phyloP scores from a whole-genome alignment of 2,329 filamentous ascomycete species.

The Hypoxylon sp. region DNA sequence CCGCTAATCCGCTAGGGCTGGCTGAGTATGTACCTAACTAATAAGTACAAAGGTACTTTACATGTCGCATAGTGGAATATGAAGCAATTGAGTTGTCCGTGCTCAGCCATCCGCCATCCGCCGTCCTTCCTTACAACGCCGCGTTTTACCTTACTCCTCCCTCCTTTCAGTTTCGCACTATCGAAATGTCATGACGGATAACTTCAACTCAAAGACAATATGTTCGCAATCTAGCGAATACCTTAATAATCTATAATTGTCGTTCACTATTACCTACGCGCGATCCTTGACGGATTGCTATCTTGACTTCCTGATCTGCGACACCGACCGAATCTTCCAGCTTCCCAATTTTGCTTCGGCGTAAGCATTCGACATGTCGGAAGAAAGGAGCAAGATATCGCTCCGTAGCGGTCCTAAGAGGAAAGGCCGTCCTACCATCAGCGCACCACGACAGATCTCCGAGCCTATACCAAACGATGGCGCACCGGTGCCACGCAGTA shows the following conservation, averaged over 20 bases:
- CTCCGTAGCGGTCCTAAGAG: slow-evolving; percentile 68
- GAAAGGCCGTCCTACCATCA: slow-evolving; percentile 68
- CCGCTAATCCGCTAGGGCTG: too few relatives aligned
- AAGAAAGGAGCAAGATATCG: slow-evolving; percentile 69
- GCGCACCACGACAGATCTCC: slow-evolving; percentile 70
- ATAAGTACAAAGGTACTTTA: neutral
- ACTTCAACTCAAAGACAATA: neutral
- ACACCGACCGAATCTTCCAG: slow-evolving; percentile 1
- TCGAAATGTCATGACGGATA: too few relatives aligned
- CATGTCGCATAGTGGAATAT: slow-evolving; percentile 16
- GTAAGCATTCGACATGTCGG: slow-evolving; percentile 59
- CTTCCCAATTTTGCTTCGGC: slow-evolving; percentile 1
- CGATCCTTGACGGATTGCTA: slow-evolving; percentile 17
- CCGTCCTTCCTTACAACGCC: too few relatives aligned
- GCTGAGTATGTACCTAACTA: neutral
- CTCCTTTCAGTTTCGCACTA: too few relatives aligned
- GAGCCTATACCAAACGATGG: slow-evolving; percentile 65
- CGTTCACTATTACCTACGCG: slow-evolving; percentile 4
- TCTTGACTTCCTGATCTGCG: neutral
- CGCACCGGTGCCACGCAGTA: slow-evolving; percentile 48
- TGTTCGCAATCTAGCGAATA: neutral
- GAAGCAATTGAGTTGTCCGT: slow-evolving; percentile 32
- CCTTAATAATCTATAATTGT: neutral
- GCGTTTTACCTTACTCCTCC: too few relatives aligned
- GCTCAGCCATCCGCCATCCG: too few relatives aligned